These are phyloP conservation scores for Mycena vitilis DNA, from an alignment of 768 basidiomycete species.

Conservation along the genomic window DNA sequence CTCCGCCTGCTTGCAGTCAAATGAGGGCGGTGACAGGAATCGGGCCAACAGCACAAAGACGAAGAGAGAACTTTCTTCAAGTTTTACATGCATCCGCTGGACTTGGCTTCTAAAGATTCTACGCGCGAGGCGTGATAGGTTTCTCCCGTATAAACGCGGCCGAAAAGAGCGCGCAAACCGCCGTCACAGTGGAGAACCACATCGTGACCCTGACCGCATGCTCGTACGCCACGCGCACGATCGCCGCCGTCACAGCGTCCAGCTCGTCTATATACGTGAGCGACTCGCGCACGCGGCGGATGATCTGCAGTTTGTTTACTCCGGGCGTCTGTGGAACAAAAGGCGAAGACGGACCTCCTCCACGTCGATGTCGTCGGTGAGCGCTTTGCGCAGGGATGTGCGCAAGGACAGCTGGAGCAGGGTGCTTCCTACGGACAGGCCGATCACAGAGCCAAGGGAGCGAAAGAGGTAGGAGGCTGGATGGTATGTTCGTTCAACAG, in stretches of 20 bases:
- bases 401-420: constrained; percentile 66
- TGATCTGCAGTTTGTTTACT: constrained; percentile 48
- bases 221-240: constrained; percentile 56
- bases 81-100: too few species aligned
- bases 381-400: constrained; percentile 50
- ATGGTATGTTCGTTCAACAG: not conserved
- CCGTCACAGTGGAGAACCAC: constrained; percentile 58
- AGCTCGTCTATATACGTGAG: constrained; percentile 59
- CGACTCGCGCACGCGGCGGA: constrained; percentile 62
- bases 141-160: constrained; percentile 68
- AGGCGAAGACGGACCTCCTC: constrained; percentile 59
- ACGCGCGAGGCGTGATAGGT: constrained; percentile 17
- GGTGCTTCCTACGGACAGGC: constrained; percentile 67
- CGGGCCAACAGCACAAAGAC: too few species aligned
- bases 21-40: too few species aligned
- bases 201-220: constrained; percentile 61
- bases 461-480: constrained; percentile 76
- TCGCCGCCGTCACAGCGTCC: constrained; percentile 47
- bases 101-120: too few species aligned
- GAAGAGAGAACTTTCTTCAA: too few species aligned
- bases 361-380: constrained; percentile 51
- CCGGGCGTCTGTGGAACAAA: not conserved
- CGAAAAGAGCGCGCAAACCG: constrained; percentile 53
- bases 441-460: constrained; percentile 68
- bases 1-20: too few species aligned